Percentiles rank a stretch among this genome's conserved stretches.
These are phyloP conservation scores for Pelargonium myrrhifolium DNA, from an alignment of 441 rosid species.

Conservation along the genomic window DNA sequence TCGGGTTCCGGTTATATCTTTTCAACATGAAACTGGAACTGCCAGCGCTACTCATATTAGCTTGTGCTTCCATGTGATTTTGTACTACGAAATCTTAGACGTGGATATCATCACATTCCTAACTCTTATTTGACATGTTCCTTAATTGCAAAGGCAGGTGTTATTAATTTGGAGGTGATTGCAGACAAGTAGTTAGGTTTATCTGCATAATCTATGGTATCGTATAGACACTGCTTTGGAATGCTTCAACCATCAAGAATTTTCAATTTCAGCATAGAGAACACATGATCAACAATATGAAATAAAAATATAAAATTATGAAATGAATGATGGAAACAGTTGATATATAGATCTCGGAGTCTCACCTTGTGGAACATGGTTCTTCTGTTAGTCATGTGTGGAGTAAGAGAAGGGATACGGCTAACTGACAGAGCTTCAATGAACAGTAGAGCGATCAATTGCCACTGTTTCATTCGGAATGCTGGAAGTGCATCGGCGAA, in stretches of 20 bases:
- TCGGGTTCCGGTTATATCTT: too few relatives aligned
- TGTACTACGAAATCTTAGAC: background rate
- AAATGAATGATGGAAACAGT: background rate
- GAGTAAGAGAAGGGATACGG: conserved; percentile 53
- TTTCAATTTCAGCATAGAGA: background rate
- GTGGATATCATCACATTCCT: background rate
- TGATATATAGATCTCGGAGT: background rate
- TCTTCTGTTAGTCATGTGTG: conserved; percentile 41
- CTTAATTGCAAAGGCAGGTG: background rate
- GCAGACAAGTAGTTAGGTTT: background rate
- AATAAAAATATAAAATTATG: background rate
- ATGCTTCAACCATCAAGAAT: background rate
- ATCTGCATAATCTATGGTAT: too few relatives aligned
- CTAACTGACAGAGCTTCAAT: conserved; percentile 68
- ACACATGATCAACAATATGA: background rate
- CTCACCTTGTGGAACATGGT: conserved; percentile 53
- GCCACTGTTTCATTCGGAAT: conserved; percentile 66
- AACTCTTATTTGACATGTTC: background rate
- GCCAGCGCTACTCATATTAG: background rate
- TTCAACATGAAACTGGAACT: background rate
- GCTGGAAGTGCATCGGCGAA: conserved; percentile 66
- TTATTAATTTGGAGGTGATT: background rate
- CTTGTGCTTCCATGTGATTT: background rate
- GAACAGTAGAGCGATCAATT: conserved; percentile 62
- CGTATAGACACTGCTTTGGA: background rate